These are phyloP conservation scores for Neoascochyta sp. DNA, from an alignment of 2,329 filamentous ascomycete genomes.

Conservation along the genomic window DNA sequence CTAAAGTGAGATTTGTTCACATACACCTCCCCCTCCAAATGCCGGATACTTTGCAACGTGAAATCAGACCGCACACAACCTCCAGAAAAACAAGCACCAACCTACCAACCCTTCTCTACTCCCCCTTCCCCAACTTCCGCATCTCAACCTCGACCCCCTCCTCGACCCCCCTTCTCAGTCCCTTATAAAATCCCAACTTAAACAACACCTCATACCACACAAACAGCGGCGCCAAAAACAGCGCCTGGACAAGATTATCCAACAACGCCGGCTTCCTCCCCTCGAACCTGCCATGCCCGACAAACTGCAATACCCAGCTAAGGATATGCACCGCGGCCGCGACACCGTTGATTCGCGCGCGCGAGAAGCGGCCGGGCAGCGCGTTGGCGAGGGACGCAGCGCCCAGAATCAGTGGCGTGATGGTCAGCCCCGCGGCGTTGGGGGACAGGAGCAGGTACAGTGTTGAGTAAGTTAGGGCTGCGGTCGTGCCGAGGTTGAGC, in stretches of 20 bases:
- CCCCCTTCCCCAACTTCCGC: constrained; percentile 45
- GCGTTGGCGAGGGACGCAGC: constrained; percentile 72
- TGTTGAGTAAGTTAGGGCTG: constrained; percentile 60
- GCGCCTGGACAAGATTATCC: constrained; percentile 84
- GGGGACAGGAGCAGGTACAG: constrained; percentile 93
- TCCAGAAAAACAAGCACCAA: too few species aligned
- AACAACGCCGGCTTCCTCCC: constrained; percentile 80
- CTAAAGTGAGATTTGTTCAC: too few species aligned
- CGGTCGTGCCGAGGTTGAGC: constrained; percentile 47
- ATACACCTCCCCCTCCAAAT: too few species aligned
- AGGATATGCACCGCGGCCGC: constrained; percentile 66
- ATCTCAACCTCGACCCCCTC: constrained; percentile 44
- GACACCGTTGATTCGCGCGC: constrained; percentile 54
- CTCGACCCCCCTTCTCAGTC: constrained; percentile 46
- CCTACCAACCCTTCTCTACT: constrained; percentile 9
- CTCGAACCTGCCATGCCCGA: constrained; percentile 88
- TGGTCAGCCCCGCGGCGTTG: constrained; percentile 68
- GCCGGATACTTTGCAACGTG: too few species aligned
- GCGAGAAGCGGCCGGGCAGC: constrained; percentile 58
- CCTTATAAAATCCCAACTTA: constrained; percentile 72
- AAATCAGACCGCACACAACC: too few species aligned
- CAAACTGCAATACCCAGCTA: constrained; percentile 82
- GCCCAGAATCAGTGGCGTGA: constrained; percentile 70
- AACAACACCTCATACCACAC: constrained; percentile 95
- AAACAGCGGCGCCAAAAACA: constrained; percentile 91